Conservation (phyloP, 1,284 basidiomycete genomes). For the Schizophyllum commune region DNA sequence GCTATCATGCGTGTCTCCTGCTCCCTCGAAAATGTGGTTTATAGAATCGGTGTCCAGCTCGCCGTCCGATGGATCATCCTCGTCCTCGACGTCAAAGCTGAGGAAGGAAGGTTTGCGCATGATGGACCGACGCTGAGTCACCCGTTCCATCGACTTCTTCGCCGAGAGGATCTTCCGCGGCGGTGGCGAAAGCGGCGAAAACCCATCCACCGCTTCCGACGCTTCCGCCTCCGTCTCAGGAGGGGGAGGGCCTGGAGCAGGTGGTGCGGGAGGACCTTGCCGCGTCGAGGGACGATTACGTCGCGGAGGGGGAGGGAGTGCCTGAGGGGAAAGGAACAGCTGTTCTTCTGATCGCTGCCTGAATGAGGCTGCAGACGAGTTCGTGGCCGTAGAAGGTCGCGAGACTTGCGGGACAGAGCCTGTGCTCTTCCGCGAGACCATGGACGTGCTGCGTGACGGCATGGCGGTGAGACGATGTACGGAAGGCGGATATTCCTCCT, state of each 20-base stretch:
- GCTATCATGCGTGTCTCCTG: constrained; percentile 28
- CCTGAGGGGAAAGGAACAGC: constrained; percentile 17
- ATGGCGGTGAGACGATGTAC: not conserved
- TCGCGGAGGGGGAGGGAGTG: constrained; percentile 13
- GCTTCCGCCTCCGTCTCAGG: not conserved
- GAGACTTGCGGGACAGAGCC: constrained; percentile 8
- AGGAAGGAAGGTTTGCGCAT: constrained; percentile 65
- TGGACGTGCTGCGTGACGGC: not conserved
- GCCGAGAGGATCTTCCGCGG: constrained; percentile 23
- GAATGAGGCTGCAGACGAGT: constrained; percentile 39
- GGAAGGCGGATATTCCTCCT: not conserved
- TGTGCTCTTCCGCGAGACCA: not conserved
- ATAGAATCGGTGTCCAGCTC: constrained; percentile 9
- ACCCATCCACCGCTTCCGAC: constrained; percentile 5
- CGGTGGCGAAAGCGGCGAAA: constrained; percentile 27
- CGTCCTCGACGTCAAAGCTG: constrained; percentile 52
- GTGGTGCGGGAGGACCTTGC: not conserved
- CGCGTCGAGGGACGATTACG: not conserved
- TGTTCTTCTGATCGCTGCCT: constrained; percentile 22
- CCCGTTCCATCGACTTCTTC: constrained; percentile 25
- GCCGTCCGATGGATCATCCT: constrained; percentile 23
- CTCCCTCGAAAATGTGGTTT: constrained; percentile 2
- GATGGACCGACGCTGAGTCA: constrained; percentile 33
- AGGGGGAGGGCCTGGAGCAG: not conserved
- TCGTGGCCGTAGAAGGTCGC: constrained; percentile 22